phyloP scores from a whole-genome alignment of 139 green algal species.

The Chlamydomonas sp. region DNA sequence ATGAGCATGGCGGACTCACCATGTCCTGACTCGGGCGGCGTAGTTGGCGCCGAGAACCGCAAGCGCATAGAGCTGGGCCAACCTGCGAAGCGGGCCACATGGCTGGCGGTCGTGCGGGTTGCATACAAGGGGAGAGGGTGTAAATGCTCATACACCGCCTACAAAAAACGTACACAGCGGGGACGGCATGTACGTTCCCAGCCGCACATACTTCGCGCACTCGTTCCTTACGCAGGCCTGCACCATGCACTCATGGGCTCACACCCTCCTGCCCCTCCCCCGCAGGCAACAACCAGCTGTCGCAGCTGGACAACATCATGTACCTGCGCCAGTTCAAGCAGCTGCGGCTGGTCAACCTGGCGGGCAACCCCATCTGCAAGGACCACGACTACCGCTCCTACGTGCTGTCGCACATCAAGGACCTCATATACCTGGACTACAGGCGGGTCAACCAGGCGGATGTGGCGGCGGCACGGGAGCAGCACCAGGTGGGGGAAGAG shows the following conservation, averaged over 20 bases:
- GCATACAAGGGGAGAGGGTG: no score
- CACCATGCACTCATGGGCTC: neutral
- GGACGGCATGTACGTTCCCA: no score
- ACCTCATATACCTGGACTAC: conserved; percentile 89
- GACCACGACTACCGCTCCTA: conserved; percentile 59
- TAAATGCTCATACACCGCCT: no score
- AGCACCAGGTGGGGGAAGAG: conserved; percentile 68
- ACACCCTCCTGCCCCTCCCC: neutral
- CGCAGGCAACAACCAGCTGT: conserved; percentile 79
- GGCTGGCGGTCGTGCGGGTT: no score
- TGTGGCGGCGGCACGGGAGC: conserved; percentile 70
- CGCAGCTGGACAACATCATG: conserved; percentile 73
- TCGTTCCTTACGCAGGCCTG: neutral
- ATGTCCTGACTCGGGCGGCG: no score
- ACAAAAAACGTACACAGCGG: no score
- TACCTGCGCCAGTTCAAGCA: conserved; percentile 82
- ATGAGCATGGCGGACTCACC: no score
- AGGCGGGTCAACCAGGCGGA: conserved; percentile 65
- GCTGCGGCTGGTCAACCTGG: conserved; percentile 83
- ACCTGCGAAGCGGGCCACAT: no score
- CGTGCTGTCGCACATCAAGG: conserved; percentile 81
- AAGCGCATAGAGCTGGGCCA: no score
- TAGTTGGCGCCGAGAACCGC: no score
- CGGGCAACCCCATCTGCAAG: conserved; percentile 82
- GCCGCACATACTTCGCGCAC: no score